Evolutionary conservation across 2,329 filamentous ascomycete genomes (phyloP).

Genomic region (Aspergillus neoniger): DNA sequence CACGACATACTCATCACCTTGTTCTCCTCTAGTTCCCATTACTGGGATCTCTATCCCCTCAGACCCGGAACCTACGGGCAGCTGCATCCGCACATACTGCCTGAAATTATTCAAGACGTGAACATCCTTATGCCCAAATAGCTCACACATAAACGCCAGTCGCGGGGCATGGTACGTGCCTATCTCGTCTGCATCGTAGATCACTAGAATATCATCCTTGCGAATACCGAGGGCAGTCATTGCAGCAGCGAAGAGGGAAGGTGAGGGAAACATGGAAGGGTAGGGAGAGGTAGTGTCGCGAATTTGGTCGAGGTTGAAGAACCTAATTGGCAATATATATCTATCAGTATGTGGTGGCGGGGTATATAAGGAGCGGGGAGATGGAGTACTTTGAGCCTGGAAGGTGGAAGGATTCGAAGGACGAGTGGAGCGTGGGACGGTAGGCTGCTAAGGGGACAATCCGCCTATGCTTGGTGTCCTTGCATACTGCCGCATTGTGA

Average conservation of each 20-base stretch:
- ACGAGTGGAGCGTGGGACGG: slow-evolving; percentile 14
- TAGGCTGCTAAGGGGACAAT: slow-evolving; percentile 30
- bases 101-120: slow-evolving; percentile 36
- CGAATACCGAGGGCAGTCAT: slow-evolving; percentile 25
- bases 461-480: slow-evolving; percentile 7
- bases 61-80: slow-evolving; percentile 14
- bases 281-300: slow-evolving; percentile 26
- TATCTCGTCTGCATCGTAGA: slow-evolving; percentile 32
- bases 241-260: slow-evolving; percentile 23
- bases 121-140: slow-evolving; percentile 30
- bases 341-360: not conserved
- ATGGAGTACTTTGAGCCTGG: slow-evolving; percentile 25
- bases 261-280: slow-evolving; percentile 32
- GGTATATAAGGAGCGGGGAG: not conserved
- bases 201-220: slow-evolving; percentile 28
- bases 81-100: slow-evolving; percentile 23
- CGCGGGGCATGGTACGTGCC: slow-evolving; percentile 34
- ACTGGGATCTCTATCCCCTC: not conserved
- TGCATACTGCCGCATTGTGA: slow-evolving; percentile 7
- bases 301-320: slow-evolving; percentile 33
- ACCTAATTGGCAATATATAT: slow-evolving; percentile 20
- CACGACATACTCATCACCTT: not conserved
- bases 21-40: not conserved
- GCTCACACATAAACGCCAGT: slow-evolving; percentile 30
- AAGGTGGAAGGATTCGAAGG: slow-evolving; percentile 24